These are phyloP conservation scores for Fraxinus sp. DNA, from an alignment of 305 asterid genomes.

Conservation along the genomic window DNA sequence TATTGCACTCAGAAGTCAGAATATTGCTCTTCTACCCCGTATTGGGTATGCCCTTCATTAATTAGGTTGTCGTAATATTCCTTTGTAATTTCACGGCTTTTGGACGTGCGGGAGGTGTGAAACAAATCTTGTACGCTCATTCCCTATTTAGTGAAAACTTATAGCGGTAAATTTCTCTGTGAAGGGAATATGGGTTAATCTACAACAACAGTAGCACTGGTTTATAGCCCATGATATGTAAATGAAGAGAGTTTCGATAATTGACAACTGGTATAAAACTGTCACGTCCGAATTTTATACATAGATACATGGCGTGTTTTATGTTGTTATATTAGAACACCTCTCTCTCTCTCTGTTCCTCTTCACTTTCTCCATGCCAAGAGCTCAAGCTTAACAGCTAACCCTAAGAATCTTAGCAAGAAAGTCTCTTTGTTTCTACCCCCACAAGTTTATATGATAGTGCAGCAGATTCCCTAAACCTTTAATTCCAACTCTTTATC, in stretches of 20 bases:
- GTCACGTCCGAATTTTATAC: neutral
- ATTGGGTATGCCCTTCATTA: neutral
- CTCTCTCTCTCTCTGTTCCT: neutral
- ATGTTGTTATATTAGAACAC: neutral
- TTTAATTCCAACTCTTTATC: constrained; percentile 7
- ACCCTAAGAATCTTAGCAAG: neutral
- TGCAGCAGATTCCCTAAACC: constrained; percentile 38
- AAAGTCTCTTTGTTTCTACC: neutral
- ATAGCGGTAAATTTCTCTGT: neutral
- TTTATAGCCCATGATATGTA: neutral
- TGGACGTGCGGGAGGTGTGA: neutral
- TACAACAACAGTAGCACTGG: neutral
- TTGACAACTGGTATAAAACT: neutral
- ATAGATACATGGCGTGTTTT: neutral
- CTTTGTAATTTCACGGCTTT: neutral
- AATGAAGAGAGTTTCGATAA: neutral
- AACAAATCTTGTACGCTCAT: neutral
- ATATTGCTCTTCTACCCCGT: neutral
- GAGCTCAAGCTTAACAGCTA: constrained; percentile 3
- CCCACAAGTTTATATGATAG: constrained; percentile 15
- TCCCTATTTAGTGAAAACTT: neutral
- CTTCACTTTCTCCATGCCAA: neutral
- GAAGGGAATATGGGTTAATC: neutral
- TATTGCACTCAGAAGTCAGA: neutral
- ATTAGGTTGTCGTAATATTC: neutral